These are phyloP conservation scores for Populus hybrid DNA, from an alignment of 441 rosid species.

Conservation along the genomic window DNA sequence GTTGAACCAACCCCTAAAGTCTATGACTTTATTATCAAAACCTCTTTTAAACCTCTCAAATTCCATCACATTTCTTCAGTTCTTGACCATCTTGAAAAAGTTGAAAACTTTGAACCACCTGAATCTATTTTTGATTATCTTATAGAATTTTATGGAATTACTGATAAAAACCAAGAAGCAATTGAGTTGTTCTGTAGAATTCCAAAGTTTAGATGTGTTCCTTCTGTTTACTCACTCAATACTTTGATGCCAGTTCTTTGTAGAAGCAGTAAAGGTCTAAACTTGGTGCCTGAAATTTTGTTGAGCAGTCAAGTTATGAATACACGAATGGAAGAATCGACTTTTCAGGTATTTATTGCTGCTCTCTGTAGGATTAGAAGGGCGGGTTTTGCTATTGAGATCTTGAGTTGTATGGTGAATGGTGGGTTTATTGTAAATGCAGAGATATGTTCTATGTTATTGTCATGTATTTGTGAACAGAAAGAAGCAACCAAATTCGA, in stretches of 20 bases:
- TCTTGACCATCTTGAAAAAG: constrained; percentile 43
- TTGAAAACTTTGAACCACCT: constrained; percentile 54
- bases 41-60: constrained; percentile 39
- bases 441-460: constrained; percentile 36
- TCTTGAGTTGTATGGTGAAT: constrained; percentile 38
- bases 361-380: constrained; percentile 58
- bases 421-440: constrained; percentile 42
- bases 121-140: constrained; percentile 48
- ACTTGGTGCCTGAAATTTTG: constrained; percentile 51
- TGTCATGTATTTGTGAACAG: constrained; percentile 49
- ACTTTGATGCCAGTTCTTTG: constrained; percentile 42
- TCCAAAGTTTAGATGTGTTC: constrained; percentile 48
- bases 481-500: constrained; percentile 27
- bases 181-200: constrained; percentile 47
- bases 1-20: constrained; percentile 60
- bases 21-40: constrained; percentile 51
- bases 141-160: constrained; percentile 35
- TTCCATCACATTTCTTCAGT: constrained; percentile 43
- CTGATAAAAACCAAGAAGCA: constrained; percentile 37
- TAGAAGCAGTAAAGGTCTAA: constrained; percentile 31
- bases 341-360: constrained; percentile 37
- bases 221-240: no score
- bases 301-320: constrained; percentile 44
- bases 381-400: constrained; percentile 49
- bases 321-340: constrained; percentile 59